Evolutionary conservation across 2,329 filamentous ascomycete genomes (phyloP).

Genomic region (Aspergillus sp.): DNA sequence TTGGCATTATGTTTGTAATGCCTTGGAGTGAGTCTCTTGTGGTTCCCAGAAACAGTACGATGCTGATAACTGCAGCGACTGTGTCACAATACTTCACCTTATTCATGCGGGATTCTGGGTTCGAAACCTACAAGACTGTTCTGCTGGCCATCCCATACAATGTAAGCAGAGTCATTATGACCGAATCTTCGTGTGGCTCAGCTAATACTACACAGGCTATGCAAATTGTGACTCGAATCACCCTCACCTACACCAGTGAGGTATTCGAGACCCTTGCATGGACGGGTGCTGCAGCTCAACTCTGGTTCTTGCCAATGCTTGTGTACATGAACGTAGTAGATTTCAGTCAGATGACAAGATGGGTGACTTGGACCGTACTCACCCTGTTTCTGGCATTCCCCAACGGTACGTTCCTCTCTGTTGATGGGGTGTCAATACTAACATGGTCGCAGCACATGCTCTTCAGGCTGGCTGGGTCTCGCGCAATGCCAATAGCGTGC

Average conservation of each 20-base stretch:
- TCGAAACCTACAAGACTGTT: constrained; percentile 57
- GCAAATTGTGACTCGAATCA: constrained; percentile 13
- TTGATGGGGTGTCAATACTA: not conserved
- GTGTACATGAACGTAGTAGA: constrained; percentile 51
- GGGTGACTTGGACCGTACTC: constrained; percentile 52
- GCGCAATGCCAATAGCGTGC: constrained; percentile 39
- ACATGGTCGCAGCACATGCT: constrained; percentile 47
- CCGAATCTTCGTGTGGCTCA: constrained; percentile 24
- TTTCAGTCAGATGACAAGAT: constrained; percentile 44
- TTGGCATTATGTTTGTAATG: constrained; percentile 42
- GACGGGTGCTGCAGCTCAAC: constrained; percentile 51
- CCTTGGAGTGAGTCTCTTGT: constrained; percentile 21
- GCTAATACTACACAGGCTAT: constrained; percentile 6
- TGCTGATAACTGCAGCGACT: constrained; percentile 12
- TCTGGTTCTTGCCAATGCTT: constrained; percentile 55
- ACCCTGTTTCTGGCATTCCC: constrained; percentile 55
- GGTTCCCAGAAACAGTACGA: not conserved
- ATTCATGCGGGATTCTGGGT: constrained; percentile 49
- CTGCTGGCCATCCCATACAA: constrained; percentile 55
- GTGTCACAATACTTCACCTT: constrained; percentile 31
- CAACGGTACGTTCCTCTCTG: constrained; percentile 32
- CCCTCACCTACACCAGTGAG: constrained; percentile 31
- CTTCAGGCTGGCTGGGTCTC: constrained; percentile 46
- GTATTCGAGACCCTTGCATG: constrained; percentile 50
- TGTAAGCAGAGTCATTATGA: constrained; percentile 30